Percentiles rank a stretch among this genome's conserved stretches.
phyloP scores from a whole-genome alignment of 306 rosid genomes.

The Phaseolus lunatus region DNA sequence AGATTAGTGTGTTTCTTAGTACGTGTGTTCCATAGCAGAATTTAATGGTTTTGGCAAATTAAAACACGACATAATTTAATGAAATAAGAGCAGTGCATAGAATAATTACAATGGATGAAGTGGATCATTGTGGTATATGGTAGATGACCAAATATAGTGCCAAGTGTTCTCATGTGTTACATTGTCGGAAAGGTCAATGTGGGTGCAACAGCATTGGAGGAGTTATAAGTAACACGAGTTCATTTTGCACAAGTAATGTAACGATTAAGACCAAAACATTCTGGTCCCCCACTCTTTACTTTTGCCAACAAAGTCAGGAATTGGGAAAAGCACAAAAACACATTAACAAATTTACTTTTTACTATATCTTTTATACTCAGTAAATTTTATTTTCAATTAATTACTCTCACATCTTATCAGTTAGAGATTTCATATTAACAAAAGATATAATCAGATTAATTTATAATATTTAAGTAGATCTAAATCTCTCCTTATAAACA shows the following conservation, averaged over 20 bases:
- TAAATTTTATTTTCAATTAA: too few species aligned
- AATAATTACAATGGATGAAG: conserved; percentile 7
- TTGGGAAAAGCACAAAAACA: too few species aligned
- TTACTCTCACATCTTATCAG: too few species aligned
- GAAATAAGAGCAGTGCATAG: not conserved
- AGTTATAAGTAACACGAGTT: conserved; percentile 13
- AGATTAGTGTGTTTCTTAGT: not conserved
- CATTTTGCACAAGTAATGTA: conserved; percentile 9
- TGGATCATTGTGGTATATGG: not conserved
- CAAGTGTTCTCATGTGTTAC: not conserved
- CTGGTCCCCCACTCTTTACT: conserved; percentile 48
- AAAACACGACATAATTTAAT: not conserved
- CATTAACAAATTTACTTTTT: too few species aligned
- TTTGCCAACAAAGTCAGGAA: conserved; percentile 30
- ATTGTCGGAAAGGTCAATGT: conserved; percentile 36
- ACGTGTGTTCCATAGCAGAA: not conserved
- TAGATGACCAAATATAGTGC: conserved; percentile 38
- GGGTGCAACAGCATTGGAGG: conserved; percentile 37
- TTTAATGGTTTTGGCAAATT: not conserved
- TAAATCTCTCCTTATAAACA: too few species aligned
- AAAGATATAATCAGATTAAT: too few species aligned
- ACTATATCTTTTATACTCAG: too few species aligned
- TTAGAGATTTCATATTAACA: too few species aligned
- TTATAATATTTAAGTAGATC: too few species aligned
- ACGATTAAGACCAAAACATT: not conserved